A percentile compares a stretch with the other conserved stretches of the same genome.
Evolutionary conservation across 2,329 filamentous ascomycete genomes (phyloP).

Genomic region (Madurella fahalii): DNA sequence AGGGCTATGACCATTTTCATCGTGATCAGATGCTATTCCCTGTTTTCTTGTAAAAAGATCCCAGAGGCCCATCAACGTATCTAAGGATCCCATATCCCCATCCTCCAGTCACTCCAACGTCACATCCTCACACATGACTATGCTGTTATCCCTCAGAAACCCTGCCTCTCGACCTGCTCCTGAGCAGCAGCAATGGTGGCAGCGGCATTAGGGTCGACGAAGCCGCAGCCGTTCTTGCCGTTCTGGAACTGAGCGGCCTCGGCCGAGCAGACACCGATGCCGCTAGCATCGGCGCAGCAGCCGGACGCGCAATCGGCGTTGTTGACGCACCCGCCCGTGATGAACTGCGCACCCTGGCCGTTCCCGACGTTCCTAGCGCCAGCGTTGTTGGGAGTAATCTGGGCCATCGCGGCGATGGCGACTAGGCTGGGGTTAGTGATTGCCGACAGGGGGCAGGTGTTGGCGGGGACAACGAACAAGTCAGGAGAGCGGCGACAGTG

Average conservation of each 20-base stretch:
- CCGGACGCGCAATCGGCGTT: slow-evolving; percentile 30
- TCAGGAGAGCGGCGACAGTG: slow-evolving; percentile 25
- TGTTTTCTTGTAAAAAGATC: too few relatives aligned
- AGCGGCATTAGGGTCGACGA: slow-evolving; percentile 31
- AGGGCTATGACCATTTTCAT: too few relatives aligned
- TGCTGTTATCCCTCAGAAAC: slow-evolving; percentile 22
- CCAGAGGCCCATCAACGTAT: too few relatives aligned
- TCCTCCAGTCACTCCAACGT: background rate
- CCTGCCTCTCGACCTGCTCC: slow-evolving; percentile 32
- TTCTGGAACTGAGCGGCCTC: slow-evolving; percentile 31
- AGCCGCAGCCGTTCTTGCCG: slow-evolving; percentile 34
- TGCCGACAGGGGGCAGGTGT: background rate
- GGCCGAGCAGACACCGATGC: slow-evolving; percentile 32
- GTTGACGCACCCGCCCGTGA: slow-evolving; percentile 33
- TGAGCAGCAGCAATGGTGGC: slow-evolving; percentile 31
- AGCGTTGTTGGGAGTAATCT: slow-evolving; percentile 31
- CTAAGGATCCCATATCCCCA: too few relatives aligned
- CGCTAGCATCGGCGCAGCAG: slow-evolving; percentile 30
- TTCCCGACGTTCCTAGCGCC: slow-evolving; percentile 31
- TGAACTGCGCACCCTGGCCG: slow-evolving; percentile 31
- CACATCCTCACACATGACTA: background rate
- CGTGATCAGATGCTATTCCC: too few relatives aligned
- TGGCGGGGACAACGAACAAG: slow-evolving; percentile 25
- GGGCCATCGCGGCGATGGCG: slow-evolving; percentile 26
- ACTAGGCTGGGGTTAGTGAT: slow-evolving; percentile 14